Evolutionary conservation across 257 asterid genomes (phyloP), one percentile per base, ranked within the genome.

Genomic region (Gentiana macrophylla): DNA sequence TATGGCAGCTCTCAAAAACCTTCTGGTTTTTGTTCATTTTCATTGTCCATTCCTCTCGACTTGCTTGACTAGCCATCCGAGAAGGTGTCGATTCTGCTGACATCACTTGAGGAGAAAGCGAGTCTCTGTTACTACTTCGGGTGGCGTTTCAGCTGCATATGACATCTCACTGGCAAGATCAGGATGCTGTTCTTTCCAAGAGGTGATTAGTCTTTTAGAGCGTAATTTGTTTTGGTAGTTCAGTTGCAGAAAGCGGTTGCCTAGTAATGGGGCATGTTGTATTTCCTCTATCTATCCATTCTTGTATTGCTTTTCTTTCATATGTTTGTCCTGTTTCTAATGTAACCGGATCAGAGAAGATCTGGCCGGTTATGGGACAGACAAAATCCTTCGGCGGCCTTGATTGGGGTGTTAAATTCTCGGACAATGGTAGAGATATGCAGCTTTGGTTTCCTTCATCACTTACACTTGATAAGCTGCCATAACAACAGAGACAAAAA

Each of bases 371-470:
- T 15, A 86, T 86, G 8, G 96, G 86, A 70, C 96, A 86, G 45
- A 86, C 89, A 44, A 86, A 86, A 66, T 86, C 94, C 62, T 86
- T 86, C 4, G 96, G 96, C 35, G 96, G 94, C 78, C 94, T 86
- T 52, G 95, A 81, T 50, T 66, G 81, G 35, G 90, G 80, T 66
- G 89, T 81, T 63, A 60, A 61, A 38, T 59, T 75, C 62, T 81
- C 94, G 5, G 90, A 79, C 55, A 53, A 50, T 60, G 94, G 94
- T 54, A 84, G 76, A 37, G 84, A 76, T 50, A 47, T 67, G 66
- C 67, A 67, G 68, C 81, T 77, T 49, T 61, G 67, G 73, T 67
- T 80, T 63, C 84, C 76, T 58, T 83, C 89, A 52, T 84, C 86
- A 60, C 66, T 72, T 67, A 62, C 70, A 62, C 32, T 59, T 24